Evolutionary conservation across 352 stramenopile genomes (phyloP).

Genomic region (Peronospora farinosa): DNA sequence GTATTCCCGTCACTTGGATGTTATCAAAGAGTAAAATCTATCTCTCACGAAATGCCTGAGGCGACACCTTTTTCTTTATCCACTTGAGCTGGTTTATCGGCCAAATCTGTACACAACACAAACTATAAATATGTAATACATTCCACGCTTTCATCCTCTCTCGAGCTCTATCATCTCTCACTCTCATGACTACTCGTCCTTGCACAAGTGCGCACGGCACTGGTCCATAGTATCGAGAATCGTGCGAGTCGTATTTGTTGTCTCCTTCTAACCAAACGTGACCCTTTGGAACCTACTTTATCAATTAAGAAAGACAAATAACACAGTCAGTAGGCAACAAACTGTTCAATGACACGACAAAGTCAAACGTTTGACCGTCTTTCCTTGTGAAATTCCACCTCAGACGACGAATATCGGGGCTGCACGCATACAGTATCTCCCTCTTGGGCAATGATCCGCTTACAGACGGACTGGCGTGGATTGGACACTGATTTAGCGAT

Average conservation of each 20-base stretch:
- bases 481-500: constrained; percentile 86
- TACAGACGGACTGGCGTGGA: constrained; percentile 81
- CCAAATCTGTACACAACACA: constrained; percentile 55
- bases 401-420: constrained; percentile 58
- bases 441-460: constrained; percentile 82
- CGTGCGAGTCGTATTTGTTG: constrained; percentile 93
- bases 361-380: not conserved
- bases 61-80: constrained; percentile 48
- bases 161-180: constrained; percentile 28
- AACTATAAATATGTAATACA: constrained; percentile 1
- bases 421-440: constrained; percentile 75
- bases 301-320: not conserved
- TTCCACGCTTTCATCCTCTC: not conserved
- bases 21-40: constrained; percentile 12
- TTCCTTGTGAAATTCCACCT: constrained; percentile 74
- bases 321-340: not conserved
- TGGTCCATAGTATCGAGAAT: constrained; percentile 93
- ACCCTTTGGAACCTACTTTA: constrained; percentile 69
- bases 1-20: not conserved
- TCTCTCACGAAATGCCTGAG: constrained; percentile 54
- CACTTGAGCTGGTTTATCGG: constrained; percentile 59
- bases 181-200: constrained; percentile 81
- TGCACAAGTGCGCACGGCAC: constrained; percentile 89
- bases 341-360: not conserved
- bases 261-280: constrained; percentile 96